Conservation (phyloP, 2,329 filamentous ascomycete genomes). For the Fusarium hostae region DNA sequence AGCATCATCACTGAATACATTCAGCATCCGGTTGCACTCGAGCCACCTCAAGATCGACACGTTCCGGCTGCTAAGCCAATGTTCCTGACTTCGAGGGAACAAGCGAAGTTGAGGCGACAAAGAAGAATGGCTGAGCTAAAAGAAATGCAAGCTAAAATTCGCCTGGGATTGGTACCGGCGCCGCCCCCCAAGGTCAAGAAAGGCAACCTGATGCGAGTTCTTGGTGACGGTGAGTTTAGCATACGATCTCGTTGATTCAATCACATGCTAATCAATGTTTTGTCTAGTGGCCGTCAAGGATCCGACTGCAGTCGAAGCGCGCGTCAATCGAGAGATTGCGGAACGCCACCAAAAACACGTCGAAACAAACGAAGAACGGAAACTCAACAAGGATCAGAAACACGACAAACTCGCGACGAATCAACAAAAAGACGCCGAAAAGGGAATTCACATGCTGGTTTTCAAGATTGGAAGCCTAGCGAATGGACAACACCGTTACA, state of each 20-base stretch:
- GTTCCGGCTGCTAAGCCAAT: constrained; percentile 84
- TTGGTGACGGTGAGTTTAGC: constrained; percentile 76
- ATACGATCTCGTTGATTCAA: background rate
- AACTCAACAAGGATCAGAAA: constrained; percentile 87
- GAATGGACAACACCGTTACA: constrained; percentile 93
- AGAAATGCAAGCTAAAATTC: constrained; percentile 95
- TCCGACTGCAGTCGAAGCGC: constrained; percentile 94
- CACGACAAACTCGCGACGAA: constrained; percentile 85
- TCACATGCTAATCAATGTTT: constrained; percentile 37
- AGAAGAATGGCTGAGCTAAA: constrained; percentile 92
- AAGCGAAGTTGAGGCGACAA: constrained; percentile 89
- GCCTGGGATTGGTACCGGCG: constrained; percentile 87
- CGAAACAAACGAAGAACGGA: constrained; percentile 81
- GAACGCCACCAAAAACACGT: constrained; percentile 85
- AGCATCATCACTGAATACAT: constrained; percentile 91
- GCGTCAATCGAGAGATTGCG: constrained; percentile 91
- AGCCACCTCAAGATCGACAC: constrained; percentile 90
- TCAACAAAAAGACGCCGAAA: constrained; percentile 87
- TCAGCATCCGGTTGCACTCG: constrained; percentile 90
- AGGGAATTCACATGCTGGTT: constrained; percentile 86
- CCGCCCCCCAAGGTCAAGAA: constrained; percentile 97
- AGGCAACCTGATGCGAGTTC: constrained; percentile 95
- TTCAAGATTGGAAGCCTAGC: constrained; percentile 91
- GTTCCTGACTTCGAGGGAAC: constrained; percentile 90
- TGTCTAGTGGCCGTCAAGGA: constrained; percentile 78